These are phyloP conservation scores for Leccinum barrowsii DNA, from an alignment of 768 basidiomycete species.

Conservation along the genomic window DNA sequence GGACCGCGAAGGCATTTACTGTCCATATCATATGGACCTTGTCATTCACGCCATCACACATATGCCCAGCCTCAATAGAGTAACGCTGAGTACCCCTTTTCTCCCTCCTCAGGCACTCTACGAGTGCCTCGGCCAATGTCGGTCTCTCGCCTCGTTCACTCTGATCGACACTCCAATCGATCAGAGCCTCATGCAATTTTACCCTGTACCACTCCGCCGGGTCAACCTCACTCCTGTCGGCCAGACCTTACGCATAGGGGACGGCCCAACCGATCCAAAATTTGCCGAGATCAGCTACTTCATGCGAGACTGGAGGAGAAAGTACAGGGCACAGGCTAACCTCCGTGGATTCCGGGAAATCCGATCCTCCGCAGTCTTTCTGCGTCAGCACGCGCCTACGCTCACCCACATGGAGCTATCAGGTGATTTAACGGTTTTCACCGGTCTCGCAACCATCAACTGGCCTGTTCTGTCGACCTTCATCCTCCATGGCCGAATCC, in stretches of 20 bases:
- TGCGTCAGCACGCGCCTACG: conserved; percentile 28
- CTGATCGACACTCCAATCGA: conserved; percentile 35
- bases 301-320: conserved; percentile 35
- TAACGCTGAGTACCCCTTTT: conserved; percentile 32
- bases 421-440: conserved; percentile 27
- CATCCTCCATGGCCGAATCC: conserved; percentile 30
- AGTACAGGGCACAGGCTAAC: conserved; percentile 31
- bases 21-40: conserved; percentile 26
- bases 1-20: conserved; percentile 33
- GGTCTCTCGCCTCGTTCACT: conserved; percentile 24
- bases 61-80: conserved; percentile 30
- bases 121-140: conserved; percentile 26
- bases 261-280: conserved; percentile 31
- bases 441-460: conserved; percentile 26
- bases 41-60: conserved; percentile 22
- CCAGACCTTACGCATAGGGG: conserved; percentile 33
- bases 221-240: conserved; percentile 32
- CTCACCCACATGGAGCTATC: conserved; percentile 32
- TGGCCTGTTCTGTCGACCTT: conserved; percentile 31
- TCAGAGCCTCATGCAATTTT: conserved; percentile 32
- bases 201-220: conserved; percentile 21
- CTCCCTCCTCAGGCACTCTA: conserved; percentile 31
- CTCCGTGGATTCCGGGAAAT: conserved; percentile 29
- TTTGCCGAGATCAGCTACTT: conserved; percentile 33
- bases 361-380: conserved; percentile 28